phyloP scores from a whole-genome alignment of 257 asterid genomes.

The Fraxinus cuspidata region DNA sequence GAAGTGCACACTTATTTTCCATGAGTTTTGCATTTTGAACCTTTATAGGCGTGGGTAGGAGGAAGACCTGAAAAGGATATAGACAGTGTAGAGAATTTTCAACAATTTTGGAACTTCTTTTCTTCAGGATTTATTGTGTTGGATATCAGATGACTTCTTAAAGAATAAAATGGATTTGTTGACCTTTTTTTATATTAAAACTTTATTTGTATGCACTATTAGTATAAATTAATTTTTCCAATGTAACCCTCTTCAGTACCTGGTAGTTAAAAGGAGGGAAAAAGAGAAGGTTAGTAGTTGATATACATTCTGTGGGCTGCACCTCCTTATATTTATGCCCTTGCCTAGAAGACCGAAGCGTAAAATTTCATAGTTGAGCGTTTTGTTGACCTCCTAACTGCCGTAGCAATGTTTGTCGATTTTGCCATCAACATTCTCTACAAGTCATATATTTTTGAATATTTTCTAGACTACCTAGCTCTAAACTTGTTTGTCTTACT shows the following conservation, averaged over 20 bases:
- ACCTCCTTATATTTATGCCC: background rate
- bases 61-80: background rate
- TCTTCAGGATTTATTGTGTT: background rate
- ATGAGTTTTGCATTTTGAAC: slow-evolving; percentile 21
- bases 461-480: background rate
- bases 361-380: background rate
- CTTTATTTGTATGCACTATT: slow-evolving; percentile 3
- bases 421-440: background rate
- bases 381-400: background rate
- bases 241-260: background rate
- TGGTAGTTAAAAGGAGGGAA: background rate
- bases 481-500: slow-evolving; percentile 6
- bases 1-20: background rate
- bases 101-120: background rate
- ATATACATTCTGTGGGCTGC: background rate
- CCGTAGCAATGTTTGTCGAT: background rate
- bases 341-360: background rate
- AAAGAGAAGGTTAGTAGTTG: background rate
- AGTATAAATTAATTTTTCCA: background rate
- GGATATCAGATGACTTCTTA: slow-evolving; percentile 11
- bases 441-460: background rate
- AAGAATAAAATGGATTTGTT: background rate
- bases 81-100: background rate
- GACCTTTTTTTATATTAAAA: background rate
- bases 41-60: background rate